These are phyloP conservation scores for Adansonia madagascariensis DNA, from an alignment of 441 rosid species.

Conservation along the genomic window DNA sequence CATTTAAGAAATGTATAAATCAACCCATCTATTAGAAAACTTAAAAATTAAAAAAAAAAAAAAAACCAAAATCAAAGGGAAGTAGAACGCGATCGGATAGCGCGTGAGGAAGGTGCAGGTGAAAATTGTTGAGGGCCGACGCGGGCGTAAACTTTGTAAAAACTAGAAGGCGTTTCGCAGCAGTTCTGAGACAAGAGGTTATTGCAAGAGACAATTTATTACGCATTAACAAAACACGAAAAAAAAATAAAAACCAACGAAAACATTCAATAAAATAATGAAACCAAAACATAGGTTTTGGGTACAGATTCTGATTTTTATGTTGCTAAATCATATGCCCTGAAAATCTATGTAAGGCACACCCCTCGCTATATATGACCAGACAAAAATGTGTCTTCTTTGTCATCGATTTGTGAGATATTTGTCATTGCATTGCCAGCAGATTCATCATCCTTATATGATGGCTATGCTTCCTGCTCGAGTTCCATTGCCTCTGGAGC, in stretches of 20 bases:
- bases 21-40: too few species aligned
- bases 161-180: constrained; percentile 10
- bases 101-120: constrained; percentile 8
- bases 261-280: background rate
- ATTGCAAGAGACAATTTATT: constrained; percentile 4
- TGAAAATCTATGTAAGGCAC: constrained; percentile 25
- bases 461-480: constrained; percentile 58
- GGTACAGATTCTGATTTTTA: background rate
- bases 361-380: constrained; percentile 7
- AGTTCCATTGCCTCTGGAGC: constrained; percentile 68
- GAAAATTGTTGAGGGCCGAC: background rate
- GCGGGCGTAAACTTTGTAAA: background rate
- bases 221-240: constrained; percentile 30
- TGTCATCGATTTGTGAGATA: constrained; percentile 31
- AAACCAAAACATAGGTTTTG: background rate
- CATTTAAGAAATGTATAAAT: too few species aligned
- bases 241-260: constrained; percentile 26
- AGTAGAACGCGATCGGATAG: constrained; percentile 11
- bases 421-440: constrained; percentile 37
- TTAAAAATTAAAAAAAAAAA: background rate
- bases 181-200: background rate
- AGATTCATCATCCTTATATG: constrained; percentile 60
- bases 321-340: background rate
- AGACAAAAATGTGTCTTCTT: constrained; percentile 28
- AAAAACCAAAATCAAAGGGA: background rate